Base-by-base conservation (phyloP, 495 filamentous ascomycete species). In the Aspergillus bridgeri region DNA sequence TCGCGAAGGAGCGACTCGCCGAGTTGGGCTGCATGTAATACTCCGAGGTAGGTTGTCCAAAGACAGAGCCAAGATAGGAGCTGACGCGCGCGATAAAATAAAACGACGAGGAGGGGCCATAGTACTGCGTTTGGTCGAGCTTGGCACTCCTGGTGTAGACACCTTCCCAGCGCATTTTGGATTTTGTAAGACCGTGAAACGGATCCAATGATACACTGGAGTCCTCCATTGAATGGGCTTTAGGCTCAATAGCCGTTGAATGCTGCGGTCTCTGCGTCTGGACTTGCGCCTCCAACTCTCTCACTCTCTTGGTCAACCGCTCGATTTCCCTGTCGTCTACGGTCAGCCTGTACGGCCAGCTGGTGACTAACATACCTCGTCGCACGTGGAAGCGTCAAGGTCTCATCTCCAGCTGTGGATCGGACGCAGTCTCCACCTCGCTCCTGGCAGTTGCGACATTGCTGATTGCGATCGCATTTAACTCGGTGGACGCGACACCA, bases 401-500 rank as follows among this genome's bases (percentile, higher is more conserved):
- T 21, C 13, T 22, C 13, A 18, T 47, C 15, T 68, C 17, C 42
- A n/a, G 44, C 45, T 5, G 51, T 43, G 18, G 61, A 58, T 42
- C 68, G 69, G 22, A 56, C 71, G 23, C 77, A 81, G 3, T 63
- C 53, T 9, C 61, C 60, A 15, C 71, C 73, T 56, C 67, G 65
- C 24, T 18, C 61, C 51, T 65, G 48, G 54, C 79, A 81, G 58
- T 81, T 80, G 18, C 56, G 60, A 60, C 80, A 81, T 9, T 76
- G 79, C 5, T 53, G 54, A 21, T 63, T 57, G 45, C 68, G 73
- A 54, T 82, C 76, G 59, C 77, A 81, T 64, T 75, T 79, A 38
- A 75, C 69, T 3, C 77, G 72, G 29, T 73, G 71, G 3, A 71
- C 60, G 2, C 77, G 75, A 51, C 79, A 81, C 64, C 70, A 72